Evolutionary conservation across 805 yeast genomes (phyloP).

Genomic region (Zygotorulaspora florentina): DNA sequence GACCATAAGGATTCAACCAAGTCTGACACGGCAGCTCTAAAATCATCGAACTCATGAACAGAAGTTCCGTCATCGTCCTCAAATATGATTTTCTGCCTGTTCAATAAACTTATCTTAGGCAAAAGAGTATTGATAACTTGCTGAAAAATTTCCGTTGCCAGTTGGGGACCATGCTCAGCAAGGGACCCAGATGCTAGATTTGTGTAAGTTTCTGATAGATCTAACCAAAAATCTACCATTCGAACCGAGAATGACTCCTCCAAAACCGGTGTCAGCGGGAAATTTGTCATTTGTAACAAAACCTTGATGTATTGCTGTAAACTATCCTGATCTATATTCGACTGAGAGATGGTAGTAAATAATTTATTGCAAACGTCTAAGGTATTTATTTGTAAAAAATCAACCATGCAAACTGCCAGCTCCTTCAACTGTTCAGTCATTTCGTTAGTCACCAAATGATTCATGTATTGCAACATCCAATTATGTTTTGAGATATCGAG

Average conservation of each 20-base stretch:
- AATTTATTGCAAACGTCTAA: slow-evolving; percentile 33
- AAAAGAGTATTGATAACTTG: slow-evolving; percentile 62
- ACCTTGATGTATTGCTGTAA: slow-evolving; percentile 42
- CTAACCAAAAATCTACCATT: slow-evolving; percentile 66
- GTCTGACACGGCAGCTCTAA: slow-evolving; percentile 72
- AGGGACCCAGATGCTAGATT: slow-evolving; percentile 36
- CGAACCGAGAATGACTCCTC: slow-evolving; percentile 56
- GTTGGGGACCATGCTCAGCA: slow-evolving; percentile 28
- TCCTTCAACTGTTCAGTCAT: slow-evolving; percentile 32
- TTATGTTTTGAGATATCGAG: slow-evolving; percentile 22
- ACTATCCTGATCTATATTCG: slow-evolving; percentile 8
- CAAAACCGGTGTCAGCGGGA: slow-evolving; percentile 51
- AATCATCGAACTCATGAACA: slow-evolving; percentile 55
- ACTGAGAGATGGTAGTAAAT: slow-evolving; percentile 21
- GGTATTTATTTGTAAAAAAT: slow-evolving; percentile 32
- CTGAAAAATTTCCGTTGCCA: slow-evolving; percentile 41
- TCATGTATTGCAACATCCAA: slow-evolving; percentile 36
- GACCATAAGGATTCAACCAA: slow-evolving; percentile 69
- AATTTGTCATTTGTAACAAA: slow-evolving; percentile 50
- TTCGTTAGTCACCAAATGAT: slow-evolving; percentile 31
- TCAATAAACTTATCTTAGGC: slow-evolving; percentile 52
- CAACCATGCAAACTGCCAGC: slow-evolving; percentile 32
- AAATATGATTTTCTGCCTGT: slow-evolving; percentile 37
- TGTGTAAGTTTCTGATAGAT: slow-evolving; percentile 51
- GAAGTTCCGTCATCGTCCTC: slow-evolving; percentile 25